Conservation (phyloP, 495 filamentous ascomycete species). For the Talaromyces wortmannii region DNA sequence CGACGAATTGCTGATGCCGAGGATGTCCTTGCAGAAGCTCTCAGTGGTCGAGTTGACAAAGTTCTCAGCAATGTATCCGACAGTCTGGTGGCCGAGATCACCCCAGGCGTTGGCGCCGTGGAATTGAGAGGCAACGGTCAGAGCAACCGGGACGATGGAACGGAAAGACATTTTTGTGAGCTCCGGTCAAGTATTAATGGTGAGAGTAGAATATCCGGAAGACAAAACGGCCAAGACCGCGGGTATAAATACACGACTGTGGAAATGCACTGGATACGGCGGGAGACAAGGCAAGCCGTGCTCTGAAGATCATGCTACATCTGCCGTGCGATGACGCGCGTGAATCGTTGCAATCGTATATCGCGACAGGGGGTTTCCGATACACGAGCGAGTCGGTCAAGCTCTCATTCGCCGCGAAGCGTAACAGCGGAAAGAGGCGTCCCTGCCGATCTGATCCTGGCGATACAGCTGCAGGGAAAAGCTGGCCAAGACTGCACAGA, state of each 20-base stretch:
- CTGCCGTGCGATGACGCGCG: neutral
- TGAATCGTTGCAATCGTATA: neutral
- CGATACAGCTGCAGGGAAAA: neutral
- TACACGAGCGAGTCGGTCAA: neutral
- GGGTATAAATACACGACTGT: neutral
- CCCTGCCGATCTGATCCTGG: neutral
- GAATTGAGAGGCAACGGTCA: slow-evolving; percentile 7
- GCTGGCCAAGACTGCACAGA: neutral
- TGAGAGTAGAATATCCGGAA: neutral
- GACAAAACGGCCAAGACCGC: neutral
- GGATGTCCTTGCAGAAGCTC: slow-evolving; percentile 39
- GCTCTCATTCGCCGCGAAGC: neutral
- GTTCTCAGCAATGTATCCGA: slow-evolving; percentile 51
- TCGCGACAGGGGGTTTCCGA: neutral
- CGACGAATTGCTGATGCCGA: slow-evolving; percentile 39
- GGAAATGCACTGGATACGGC: neutral
- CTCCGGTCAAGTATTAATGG: no score
- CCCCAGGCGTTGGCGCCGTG: slow-evolving; percentile 40
- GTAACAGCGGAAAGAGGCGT: neutral
- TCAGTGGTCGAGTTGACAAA: slow-evolving; percentile 38
- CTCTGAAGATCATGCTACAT: neutral
- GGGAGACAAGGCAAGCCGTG: neutral
- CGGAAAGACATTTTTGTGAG: neutral
- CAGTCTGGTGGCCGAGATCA: slow-evolving; percentile 51
- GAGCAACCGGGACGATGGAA: neutral